Evolutionary conservation across 176 grass and related monocot species (phyloP).

Genomic region (Saccharum spontaneum): DNA sequence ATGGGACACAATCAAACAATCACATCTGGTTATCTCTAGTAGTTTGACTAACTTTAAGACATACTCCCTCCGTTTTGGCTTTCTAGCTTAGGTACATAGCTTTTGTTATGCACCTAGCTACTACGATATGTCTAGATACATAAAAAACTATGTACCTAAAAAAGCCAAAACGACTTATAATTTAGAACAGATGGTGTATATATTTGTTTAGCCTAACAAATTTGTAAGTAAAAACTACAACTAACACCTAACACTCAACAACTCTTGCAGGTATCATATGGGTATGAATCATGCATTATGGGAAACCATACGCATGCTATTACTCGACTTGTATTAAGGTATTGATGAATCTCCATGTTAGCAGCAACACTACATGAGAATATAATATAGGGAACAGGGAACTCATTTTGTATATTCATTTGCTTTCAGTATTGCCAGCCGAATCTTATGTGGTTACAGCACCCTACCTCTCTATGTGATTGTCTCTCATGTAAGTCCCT

Average conservation of each 20-base stretch:
- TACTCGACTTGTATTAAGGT: slow-evolving; percentile 27
- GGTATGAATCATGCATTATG: slow-evolving; percentile 23
- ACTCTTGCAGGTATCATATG: not conserved
- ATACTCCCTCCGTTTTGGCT: not conserved
- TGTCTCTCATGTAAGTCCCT: slow-evolving; percentile 71
- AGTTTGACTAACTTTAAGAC: not conserved
- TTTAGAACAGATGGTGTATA: not conserved
- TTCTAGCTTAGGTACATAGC: too few species aligned
- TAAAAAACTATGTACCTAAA: not conserved
- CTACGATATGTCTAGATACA: too few species aligned
- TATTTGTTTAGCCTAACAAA: not conserved
- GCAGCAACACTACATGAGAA: not conserved
- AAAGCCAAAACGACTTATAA: not conserved
- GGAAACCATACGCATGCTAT: not conserved
- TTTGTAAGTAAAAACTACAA: not conserved
- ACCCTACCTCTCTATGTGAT: slow-evolving; percentile 83
- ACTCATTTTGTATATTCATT: not conserved
- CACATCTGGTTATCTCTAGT: not conserved
- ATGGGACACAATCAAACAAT: not conserved
- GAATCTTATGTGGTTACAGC: slow-evolving; percentile 70
- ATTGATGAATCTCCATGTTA: not conserved
- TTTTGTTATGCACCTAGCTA: not conserved
- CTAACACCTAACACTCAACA: not conserved
- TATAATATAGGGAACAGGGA: not conserved
- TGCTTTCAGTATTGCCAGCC: slow-evolving; percentile 51